Evolutionary conservation across 2,329 filamentous ascomycete genomes (phyloP), one percentile per base, ranked within the genome.

Genomic region (Sporothrix humicola): DNA sequence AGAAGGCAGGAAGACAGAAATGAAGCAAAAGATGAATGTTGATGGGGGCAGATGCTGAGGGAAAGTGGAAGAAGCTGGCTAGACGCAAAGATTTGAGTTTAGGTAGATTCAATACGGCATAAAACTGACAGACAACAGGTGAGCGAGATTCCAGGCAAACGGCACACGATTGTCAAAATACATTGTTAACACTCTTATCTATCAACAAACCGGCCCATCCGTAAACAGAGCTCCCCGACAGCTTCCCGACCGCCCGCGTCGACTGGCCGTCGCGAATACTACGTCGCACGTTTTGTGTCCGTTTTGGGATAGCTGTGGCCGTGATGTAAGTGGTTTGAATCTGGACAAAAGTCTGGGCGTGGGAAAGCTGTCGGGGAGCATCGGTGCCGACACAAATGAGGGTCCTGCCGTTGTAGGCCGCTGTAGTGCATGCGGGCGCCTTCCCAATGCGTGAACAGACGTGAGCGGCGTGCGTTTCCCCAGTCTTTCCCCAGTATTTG

Each of bases 311-410:
- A 37, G 6, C 52, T 56, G 3, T 56, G 52, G 52, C 52, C 52
- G 52, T 54, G 56, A 23, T 58, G 56, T 58, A 31, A 58, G 56
- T 58, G 31, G 31, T 5, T 37, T 37, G 26, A 59, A 12, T 1
- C 3, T 15, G 52, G 3, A 37, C n/a, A 23, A 54, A n/a, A n/a
- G 58, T 17, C 58, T 20, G 31, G 31, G n/a, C 13, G 8, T 15
- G 10, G 17, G 31, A 7, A 3, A 3, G 4, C 5, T 2, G 31
- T 63, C 58, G 58, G 58, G 58, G 58, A 63, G 37, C 58, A 37
- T 63, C 58, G 58, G 58, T 63, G 58, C 58, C 37, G 58, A 42
- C 58, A 63, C 58, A 44, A 63, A 42, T 44, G 23, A 63, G 58
- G 26, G 31, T 37, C 58, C 56, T 58, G 56, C 12, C 52, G 50